Percentiles rank a stretch among this genome's conserved stretches.
Conservation (phyloP, 331 rosid species). For the Stylosanthes scabra region DNA sequence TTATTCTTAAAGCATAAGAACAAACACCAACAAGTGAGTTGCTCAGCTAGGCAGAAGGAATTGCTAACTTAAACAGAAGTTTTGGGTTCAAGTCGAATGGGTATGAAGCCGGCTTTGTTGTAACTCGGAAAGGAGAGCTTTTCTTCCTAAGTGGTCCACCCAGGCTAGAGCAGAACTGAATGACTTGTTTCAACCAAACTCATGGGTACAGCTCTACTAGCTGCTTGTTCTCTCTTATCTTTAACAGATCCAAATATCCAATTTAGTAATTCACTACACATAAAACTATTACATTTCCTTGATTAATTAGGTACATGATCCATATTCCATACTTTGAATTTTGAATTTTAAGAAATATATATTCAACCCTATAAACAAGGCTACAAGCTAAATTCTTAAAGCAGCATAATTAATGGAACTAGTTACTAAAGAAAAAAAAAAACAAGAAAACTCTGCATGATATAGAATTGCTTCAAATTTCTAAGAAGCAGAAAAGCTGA, state of each 20-base stretch:
- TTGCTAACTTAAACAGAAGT: too few relatives aligned
- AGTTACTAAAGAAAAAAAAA: constrained; percentile 1
- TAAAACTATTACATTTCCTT: background rate
- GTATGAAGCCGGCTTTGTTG: too few relatives aligned
- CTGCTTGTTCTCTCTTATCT: constrained; percentile 18
- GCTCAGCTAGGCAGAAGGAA: too few relatives aligned
- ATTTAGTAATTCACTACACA: constrained; percentile 4
- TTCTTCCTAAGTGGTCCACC: too few relatives aligned
- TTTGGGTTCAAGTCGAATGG: too few relatives aligned
- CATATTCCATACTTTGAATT: background rate
- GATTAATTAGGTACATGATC: constrained; percentile 11
- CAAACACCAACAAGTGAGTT: background rate
- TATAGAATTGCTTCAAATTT: constrained; percentile 21
- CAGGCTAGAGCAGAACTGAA: too few relatives aligned
- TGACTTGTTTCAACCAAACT: background rate
- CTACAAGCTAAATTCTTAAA: constrained; percentile 14
- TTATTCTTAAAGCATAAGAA: constrained; percentile 12
- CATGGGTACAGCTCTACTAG: constrained; percentile 12
- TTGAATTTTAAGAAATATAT: constrained; percentile 3
- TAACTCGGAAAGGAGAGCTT: too few relatives aligned
- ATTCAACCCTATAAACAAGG: constrained; percentile 12
- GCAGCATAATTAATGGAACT: constrained; percentile 22
- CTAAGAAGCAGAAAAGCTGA: constrained; percentile 14
- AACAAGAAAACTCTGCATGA: background rate
- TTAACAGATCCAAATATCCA: background rate